A percentile compares a stretch with the other conserved stretches of the same genome.
Evolutionary conservation across 176 grass and related monocot genomes (phyloP).

Genomic region (Phoenix dactylifera): DNA sequence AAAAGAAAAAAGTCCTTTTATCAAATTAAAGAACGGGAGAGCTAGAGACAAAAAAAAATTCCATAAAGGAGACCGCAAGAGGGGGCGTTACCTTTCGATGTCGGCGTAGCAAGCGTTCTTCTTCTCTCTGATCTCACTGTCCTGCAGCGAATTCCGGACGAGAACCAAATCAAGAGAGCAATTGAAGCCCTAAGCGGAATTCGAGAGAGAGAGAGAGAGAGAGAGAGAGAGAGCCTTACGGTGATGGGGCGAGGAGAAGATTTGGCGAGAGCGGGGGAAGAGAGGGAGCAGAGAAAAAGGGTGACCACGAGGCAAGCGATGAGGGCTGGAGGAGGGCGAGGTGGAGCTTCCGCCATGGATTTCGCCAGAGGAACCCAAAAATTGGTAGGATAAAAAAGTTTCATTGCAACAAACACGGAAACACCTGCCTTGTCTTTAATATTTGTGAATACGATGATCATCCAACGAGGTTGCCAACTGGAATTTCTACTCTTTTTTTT

Average conservation of each 20-base stretch:
- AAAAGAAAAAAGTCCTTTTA: not conserved
- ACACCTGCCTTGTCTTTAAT: too few species aligned
- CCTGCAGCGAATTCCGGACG: conserved; percentile 22
- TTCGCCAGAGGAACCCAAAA: not conserved
- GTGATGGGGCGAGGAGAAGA: conserved; percentile 57
- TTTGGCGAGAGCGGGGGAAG: conserved; percentile 34
- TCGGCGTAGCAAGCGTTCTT: conserved; percentile 85
- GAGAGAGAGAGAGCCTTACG: conserved; percentile 22
- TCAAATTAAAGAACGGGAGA: not conserved
- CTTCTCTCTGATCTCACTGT: conserved; percentile 70
- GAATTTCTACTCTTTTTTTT: too few species aligned
- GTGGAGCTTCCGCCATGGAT: conserved; percentile 21
- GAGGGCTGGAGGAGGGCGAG: conserved; percentile 1
- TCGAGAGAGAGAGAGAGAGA: not conserved
- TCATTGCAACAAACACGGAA: too few species aligned
- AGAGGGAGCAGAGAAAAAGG: conserved; percentile 24
- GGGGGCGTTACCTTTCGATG: conserved; percentile 52
- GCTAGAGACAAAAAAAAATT: too few species aligned
- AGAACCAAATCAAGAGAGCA: too few species aligned
- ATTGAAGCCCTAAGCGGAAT: too few species aligned
- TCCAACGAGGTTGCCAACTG: too few species aligned
- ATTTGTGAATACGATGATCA: too few species aligned
- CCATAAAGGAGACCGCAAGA: not conserved
- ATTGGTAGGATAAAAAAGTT: too few species aligned
- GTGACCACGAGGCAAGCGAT: conserved; percentile 20